Base-by-base conservation (phyloP, 106 monocot species). In the Apostasia shenzhenica region DNA sequence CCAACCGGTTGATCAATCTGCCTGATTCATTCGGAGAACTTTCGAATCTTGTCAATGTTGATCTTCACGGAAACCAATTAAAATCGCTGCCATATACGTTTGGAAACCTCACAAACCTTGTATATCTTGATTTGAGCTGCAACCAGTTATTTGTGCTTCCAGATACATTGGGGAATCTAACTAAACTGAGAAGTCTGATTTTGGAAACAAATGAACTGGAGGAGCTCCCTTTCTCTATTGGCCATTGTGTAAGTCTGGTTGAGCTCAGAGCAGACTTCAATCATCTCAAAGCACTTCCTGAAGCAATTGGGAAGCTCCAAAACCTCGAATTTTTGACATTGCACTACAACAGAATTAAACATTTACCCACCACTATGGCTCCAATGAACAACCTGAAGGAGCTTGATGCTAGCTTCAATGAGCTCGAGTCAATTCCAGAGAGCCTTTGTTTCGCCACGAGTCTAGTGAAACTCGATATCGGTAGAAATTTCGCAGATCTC, bases 161-260 rank as follows among this genome's bases (percentile, higher is more conserved):
- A 10, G 59, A 73, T 14, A 69, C 86, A 42, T 81, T 95, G 53
- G 95, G 91, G 8, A 95, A 89, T n/a, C 72, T 95, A 6, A 71
- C 76, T 11, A 81, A 64, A 44, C 72, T 95, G 78, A 84, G 69
- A 77, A 86, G 63, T 62, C 59, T 95, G 61, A 79, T 82, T 58
- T 70, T 81, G n/a, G 91, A 95, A 53, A 95, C 95, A 10, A 95
- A 95, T 69, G 89, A 95, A 43, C 95, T 95, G 2, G 92, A 92
- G 76, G 95, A 95, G 48, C 91, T 95, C 10, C 95, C 95, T 44
- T 92, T 84, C 81, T 89, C 95, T 8, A 92, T 95, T 66, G 95
- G 91, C 45, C 84, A 82, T 39, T 92, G 91, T 41, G 45, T 73
- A 11, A 74, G 82, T 45, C 77, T 95, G 8, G 61, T 69, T 14